Evolutionary conservation across 2,329 filamentous ascomycete genomes (phyloP).

Genomic region (Talaromyces piceae): DNA sequence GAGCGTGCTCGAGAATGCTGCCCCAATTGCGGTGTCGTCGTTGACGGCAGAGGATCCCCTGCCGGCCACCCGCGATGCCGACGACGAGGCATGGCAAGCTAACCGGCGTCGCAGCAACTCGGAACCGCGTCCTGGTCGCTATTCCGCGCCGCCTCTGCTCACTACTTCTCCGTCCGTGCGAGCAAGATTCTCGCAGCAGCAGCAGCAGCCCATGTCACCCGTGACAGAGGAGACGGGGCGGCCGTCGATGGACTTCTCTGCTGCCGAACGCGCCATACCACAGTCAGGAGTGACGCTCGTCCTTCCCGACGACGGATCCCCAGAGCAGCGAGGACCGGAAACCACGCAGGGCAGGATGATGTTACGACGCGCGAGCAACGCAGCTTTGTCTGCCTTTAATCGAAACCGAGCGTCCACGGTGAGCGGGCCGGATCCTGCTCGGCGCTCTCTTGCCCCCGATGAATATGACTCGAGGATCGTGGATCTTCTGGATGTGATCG

Average conservation of each 20-base stretch:
- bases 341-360: background rate
- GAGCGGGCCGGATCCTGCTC: constrained; percentile 15
- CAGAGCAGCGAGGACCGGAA: background rate
- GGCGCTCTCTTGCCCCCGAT: constrained; percentile 12
- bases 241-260: constrained; percentile 9
- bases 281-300: background rate
- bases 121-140: constrained; percentile 31
- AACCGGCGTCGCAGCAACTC: constrained; percentile 35
- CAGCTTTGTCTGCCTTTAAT: constrained; percentile 23
- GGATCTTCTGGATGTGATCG: constrained; percentile 61
- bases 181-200: constrained; percentile 14
- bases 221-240: constrained; percentile 27
- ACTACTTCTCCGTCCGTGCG: constrained; percentile 16
- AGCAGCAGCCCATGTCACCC: constrained; percentile 20
- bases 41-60: background rate
- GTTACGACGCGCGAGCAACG: constrained; percentile 27
- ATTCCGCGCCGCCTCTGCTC: constrained; percentile 21
- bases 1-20: background rate
- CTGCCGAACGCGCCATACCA: constrained; percentile 12
- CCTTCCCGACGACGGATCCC: background rate
- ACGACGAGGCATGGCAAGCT: constrained; percentile 21
- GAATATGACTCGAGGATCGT: constrained; percentile 59
- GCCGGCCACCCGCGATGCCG: constrained; percentile 11
- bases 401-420: constrained; percentile 28
- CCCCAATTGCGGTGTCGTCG: background rate